Conservation (phyloP, 177 flowering plant genomes). For the Vitis hybrid region DNA sequence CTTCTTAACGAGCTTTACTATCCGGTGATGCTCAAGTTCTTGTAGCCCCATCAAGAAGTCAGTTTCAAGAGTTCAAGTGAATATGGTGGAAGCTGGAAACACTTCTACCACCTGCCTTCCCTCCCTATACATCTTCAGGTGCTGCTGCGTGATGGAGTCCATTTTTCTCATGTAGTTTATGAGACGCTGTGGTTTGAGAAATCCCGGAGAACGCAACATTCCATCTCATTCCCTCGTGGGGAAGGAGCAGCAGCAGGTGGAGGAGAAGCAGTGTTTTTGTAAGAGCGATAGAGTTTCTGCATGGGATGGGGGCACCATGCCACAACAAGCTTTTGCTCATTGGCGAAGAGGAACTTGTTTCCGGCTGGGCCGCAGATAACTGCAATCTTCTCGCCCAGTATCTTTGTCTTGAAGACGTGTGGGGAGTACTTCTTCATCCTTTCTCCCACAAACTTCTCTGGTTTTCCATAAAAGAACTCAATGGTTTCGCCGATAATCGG, state of each 20-base stretch:
- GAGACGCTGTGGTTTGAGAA: slow-evolving; percentile 42
- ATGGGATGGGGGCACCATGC: slow-evolving; percentile 54
- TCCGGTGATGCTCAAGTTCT: slow-evolving; percentile 7
- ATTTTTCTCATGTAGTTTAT: slow-evolving; percentile 33
- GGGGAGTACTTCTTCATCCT: slow-evolving; percentile 36
- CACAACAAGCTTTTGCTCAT: slow-evolving; percentile 56
- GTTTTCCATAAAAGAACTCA: slow-evolving; percentile 51
- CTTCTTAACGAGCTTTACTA: slow-evolving; percentile 14
- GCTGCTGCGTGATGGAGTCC: slow-evolving; percentile 35
- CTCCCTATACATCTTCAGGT: slow-evolving; percentile 35
- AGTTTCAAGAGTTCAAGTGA: slow-evolving; percentile 31
- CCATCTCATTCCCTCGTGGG: no score
- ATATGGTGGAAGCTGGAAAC: slow-evolving; percentile 25
- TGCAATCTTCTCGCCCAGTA: slow-evolving; percentile 33
- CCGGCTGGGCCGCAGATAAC: slow-evolving; percentile 46
- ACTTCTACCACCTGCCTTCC: slow-evolving; percentile 15
- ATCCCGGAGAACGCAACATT: slow-evolving; percentile 10
- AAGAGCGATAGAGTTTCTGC: slow-evolving; percentile 43
- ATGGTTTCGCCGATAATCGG: slow-evolving; percentile 57
- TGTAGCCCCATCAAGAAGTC: slow-evolving; percentile 28
- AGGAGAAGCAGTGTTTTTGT: slow-evolving; percentile 4
- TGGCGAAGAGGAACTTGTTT: slow-evolving; percentile 62
- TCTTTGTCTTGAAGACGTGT: slow-evolving; percentile 40
- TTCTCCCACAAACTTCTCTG: slow-evolving; percentile 54
- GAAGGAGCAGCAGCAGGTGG: slow-evolving; percentile 20